These are phyloP conservation scores for Alternaria brassicae DNA, from an alignment of 2,329 filamentous ascomycete species.

Conservation along the genomic window DNA sequence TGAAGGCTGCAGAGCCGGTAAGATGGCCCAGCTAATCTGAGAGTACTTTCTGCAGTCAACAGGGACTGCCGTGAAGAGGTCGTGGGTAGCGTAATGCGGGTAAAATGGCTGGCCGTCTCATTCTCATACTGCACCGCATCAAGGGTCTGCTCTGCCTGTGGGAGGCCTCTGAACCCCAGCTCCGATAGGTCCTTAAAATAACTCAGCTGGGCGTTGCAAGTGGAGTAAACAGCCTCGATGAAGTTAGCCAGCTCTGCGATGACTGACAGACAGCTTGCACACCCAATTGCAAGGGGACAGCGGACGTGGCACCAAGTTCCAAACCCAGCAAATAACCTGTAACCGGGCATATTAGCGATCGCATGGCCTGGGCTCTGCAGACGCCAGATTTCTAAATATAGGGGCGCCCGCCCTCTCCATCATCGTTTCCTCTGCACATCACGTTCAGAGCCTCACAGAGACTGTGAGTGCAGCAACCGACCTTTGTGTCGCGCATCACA, in stretches of 20 bases:
- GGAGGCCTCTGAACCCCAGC: slow-evolving; percentile 9
- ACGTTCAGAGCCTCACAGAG: slow-evolving; percentile 39
- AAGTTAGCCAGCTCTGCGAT: slow-evolving; percentile 9
- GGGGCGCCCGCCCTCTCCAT: slow-evolving; percentile 30
- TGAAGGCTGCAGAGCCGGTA: slow-evolving; percentile 21
- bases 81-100: slow-evolving; percentile 15
- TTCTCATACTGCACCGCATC: slow-evolving; percentile 16
- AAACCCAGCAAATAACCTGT: slow-evolving; percentile 20
- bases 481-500: slow-evolving; percentile 29
- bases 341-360: slow-evolving; percentile 27
- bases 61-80: slow-evolving; percentile 14
- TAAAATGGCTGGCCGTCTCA: slow-evolving; percentile 14
- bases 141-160: slow-evolving; percentile 11
- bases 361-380: slow-evolving; percentile 32
- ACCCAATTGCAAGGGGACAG: slow-evolving; percentile 17
- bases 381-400: slow-evolving; percentile 39
- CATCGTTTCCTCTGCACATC: slow-evolving; percentile 39
- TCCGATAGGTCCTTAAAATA: slow-evolving; percentile 44
- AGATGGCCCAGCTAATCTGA: slow-evolving; percentile 24
- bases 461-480: slow-evolving; percentile 17
- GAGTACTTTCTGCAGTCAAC: slow-evolving; percentile 20
- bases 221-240: slow-evolving; percentile 10
- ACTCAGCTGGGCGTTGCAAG: slow-evolving; percentile 23
- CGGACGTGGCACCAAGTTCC: slow-evolving; percentile 11
- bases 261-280: slow-evolving; percentile 11